Conservation (phyloP, 1,284 basidiomycete species). For the Xanthoconium separans region DNA sequence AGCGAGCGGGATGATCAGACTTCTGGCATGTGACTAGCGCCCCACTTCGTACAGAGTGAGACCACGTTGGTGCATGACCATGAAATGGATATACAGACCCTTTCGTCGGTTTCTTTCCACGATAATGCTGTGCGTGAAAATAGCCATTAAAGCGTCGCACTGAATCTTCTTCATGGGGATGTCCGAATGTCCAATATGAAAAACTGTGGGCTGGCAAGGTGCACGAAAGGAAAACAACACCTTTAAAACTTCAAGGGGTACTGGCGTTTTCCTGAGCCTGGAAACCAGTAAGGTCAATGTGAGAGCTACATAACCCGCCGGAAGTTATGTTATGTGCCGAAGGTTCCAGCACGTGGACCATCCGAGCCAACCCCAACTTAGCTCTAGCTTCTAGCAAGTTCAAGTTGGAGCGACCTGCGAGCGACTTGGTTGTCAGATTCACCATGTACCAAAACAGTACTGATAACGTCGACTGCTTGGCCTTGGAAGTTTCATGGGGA, state of each 20-base stretch:
- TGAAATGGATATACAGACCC: not conserved
- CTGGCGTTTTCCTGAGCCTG: not conserved
- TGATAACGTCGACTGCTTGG: too few relatives aligned
- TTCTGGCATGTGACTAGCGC: too few relatives aligned
- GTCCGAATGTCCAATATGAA: not conserved
- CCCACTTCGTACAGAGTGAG: not conserved
- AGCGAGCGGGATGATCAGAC: too few relatives aligned
- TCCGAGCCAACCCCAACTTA: not conserved
- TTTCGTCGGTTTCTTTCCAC: constrained; percentile 7
- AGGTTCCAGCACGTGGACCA: not conserved
- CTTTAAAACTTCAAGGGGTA: not conserved
- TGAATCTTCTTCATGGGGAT: not conserved
- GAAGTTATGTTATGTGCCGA: too few relatives aligned
- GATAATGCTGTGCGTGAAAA: not conserved
- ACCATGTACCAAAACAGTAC: too few relatives aligned
- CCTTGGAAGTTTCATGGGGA: too few relatives aligned
- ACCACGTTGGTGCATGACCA: not conserved
- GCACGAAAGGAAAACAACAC: not conserved
- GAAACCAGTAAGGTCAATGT: not conserved
- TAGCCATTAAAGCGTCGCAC: not conserved
- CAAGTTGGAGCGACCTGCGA: not conserved
- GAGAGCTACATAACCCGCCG: too few relatives aligned
- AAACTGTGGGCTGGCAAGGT: not conserved
- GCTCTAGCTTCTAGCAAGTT: not conserved
- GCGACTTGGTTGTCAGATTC: too few relatives aligned